phyloP scores from a whole-genome alignment of 495 filamentous ascomycete species.

The Hypoxylon trugodes region DNA sequence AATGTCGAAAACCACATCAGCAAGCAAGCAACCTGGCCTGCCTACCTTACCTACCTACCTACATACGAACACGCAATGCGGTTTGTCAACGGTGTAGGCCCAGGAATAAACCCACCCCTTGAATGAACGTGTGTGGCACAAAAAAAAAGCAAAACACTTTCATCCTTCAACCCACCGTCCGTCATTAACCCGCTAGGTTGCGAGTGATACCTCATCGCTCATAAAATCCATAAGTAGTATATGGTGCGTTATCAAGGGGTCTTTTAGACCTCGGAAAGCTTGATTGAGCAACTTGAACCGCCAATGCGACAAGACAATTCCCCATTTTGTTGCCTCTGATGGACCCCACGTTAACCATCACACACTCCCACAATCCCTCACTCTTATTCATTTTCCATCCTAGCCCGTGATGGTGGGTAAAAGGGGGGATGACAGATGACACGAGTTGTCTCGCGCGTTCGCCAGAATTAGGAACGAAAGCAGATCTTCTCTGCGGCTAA shows the following conservation, averaged over 20 bases:
- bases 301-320: conserved; percentile 23
- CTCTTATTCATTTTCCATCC: conserved; percentile 4
- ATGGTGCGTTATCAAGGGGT: conserved; percentile 31
- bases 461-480: conserved; percentile 25
- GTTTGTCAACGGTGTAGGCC: conserved; percentile 16
- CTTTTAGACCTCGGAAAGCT: conserved; percentile 30
- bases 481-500: conserved; percentile 37
- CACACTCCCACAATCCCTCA: too few species aligned
- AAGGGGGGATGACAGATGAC: conserved; percentile 2
- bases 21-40: too few species aligned
- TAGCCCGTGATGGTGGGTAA: background rate
- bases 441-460: conserved; percentile 29
- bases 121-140: background rate
- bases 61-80: conserved; percentile 12
- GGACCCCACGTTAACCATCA: conserved; percentile 29
- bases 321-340: conserved; percentile 17
- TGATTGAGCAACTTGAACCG: conserved; percentile 41
- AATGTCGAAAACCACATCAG: conserved; percentile 31
- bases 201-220: conserved; percentile 33
- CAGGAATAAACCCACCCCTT: conserved; percentile 13
- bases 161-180: conserved; percentile 5
- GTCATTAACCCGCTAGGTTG: conserved; percentile 8
- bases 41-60: too few species aligned
- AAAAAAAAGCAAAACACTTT: conserved; percentile 9
- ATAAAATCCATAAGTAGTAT: conserved; percentile 33